Base-by-base conservation (phyloP, 345 rosid genomes). In the Sonneratia caseolaris region DNA sequence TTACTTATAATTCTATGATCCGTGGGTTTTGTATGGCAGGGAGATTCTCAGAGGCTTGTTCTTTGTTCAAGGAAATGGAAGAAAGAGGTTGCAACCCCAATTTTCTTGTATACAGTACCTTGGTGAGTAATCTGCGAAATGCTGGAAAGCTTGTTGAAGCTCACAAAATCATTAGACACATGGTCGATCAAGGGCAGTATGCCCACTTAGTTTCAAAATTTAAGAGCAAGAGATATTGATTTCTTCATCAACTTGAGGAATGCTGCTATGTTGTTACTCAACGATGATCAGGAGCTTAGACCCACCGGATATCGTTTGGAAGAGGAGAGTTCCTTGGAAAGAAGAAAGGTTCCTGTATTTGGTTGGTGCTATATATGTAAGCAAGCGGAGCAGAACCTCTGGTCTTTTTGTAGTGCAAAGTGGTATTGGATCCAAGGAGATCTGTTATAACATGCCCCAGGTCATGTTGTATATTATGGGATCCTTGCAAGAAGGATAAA, bases 1-100 rank as follows among this genome's bases (percentile, higher is more conserved):
- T 84, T 80, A 89, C 98, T 0, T 94, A 94, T 70, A 87, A 87
- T 77, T 87, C 97, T 14, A 87, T 94, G 96, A 90, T 94, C 70
- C 87, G 93, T 0, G 97, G 97, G 70, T 74, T 79, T 70, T 94
- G 96, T 81, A 84, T 86, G 87, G 90, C 86, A 0, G 90, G 84
- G 66, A 86, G 80, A 80, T 91, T 86, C 70, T 83, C 79, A 62
- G 89, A 88, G 76, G 97, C 96, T 27, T 82, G 92, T 71, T 77
- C 85, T 68, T 70, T 90, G 87, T 84, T 91, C 45, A 87, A 86
- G 72, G 89, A 87, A 84, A 91, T 94, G 98, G 91, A 88, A 83
- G 77, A 81, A 16, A 86, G 93, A 78, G 95, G 95, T 24, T 88
- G 97, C 76, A 82, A 81, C 75, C 98, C 98, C 61, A 91, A 87